A percentile compares a stretch with the other conserved stretches of the same genome.
phyloP scores from a whole-genome alignment of 257 asterid genomes.

The Hygrophila difformis region DNA sequence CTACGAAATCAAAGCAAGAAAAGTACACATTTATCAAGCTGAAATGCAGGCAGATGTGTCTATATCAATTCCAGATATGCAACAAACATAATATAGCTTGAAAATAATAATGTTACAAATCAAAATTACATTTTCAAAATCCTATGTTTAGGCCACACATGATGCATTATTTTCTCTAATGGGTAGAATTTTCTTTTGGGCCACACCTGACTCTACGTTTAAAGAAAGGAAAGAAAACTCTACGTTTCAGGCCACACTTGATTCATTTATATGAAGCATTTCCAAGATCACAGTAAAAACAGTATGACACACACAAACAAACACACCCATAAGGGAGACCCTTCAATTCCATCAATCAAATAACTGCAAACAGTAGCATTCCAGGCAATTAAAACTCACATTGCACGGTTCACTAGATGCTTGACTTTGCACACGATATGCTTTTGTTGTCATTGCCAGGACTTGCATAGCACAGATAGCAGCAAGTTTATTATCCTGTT shows the following conservation, averaged over 20 bases:
- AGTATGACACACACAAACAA: not conserved
- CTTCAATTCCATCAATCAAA: no score
- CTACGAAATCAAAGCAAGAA: constrained; percentile 12
- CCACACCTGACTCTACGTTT: no score
- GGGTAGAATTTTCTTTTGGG: no score
- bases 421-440: constrained; percentile 93
- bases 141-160: constrained; percentile 6
- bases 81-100: not conserved
- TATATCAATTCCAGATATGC: not conserved
- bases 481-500: constrained; percentile 85
- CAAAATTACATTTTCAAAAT: not conserved
- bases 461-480: constrained; percentile 99
- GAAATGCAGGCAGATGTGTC: constrained; percentile 6
- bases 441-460: constrained; percentile 94
- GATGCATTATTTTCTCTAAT: not conserved
- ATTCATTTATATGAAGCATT: constrained; percentile 7
- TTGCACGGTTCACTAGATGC: constrained; percentile 58
- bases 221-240: no score
- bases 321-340: no score
- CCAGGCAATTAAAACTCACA: constrained; percentile 35
- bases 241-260: no score
- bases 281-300: constrained; percentile 1
- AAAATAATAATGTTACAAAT: constrained; percentile 1
- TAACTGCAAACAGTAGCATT: constrained; percentile 2
- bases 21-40: no score